Evolutionary conservation across 2,329 filamentous ascomycete genomes (phyloP).

Genomic region (Colletotrichum nymphaeae): DNA sequence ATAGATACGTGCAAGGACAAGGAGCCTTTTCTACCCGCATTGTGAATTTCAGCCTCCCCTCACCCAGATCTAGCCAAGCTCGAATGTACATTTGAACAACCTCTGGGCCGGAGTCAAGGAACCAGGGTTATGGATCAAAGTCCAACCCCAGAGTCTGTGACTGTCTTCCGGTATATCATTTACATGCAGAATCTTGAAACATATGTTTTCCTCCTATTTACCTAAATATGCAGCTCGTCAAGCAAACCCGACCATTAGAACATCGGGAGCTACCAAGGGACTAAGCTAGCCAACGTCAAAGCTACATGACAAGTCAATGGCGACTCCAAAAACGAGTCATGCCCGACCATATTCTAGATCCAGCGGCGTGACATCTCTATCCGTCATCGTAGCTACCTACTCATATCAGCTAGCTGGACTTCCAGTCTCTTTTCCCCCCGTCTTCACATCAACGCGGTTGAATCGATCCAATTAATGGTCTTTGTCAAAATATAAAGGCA

Average conservation of each 20-base stretch:
- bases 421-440: too few species aligned
- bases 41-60: not conserved
- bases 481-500: not conserved
- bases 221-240: not conserved
- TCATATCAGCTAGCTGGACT: too few species aligned
- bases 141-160: too few species aligned
- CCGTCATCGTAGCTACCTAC: too few species aligned
- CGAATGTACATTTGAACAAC: too few species aligned
- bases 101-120: too few species aligned
- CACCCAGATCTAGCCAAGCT: too few species aligned
- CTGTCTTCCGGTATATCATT: too few species aligned
- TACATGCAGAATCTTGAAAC: too few species aligned
- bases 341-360: not conserved
- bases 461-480: not conserved
- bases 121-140: too few species aligned
- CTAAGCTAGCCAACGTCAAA: not conserved
- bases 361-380: too few species aligned
- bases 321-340: not conserved
- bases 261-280: not conserved
- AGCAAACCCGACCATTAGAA: not conserved
- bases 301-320: not conserved
- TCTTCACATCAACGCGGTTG: not conserved
- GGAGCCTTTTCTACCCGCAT: not conserved
- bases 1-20: conserved; percentile 14
- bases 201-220: too few species aligned